Conservation (phyloP, 495 filamentous ascomycete species). For the Aspergillus kassunensis region DNA sequence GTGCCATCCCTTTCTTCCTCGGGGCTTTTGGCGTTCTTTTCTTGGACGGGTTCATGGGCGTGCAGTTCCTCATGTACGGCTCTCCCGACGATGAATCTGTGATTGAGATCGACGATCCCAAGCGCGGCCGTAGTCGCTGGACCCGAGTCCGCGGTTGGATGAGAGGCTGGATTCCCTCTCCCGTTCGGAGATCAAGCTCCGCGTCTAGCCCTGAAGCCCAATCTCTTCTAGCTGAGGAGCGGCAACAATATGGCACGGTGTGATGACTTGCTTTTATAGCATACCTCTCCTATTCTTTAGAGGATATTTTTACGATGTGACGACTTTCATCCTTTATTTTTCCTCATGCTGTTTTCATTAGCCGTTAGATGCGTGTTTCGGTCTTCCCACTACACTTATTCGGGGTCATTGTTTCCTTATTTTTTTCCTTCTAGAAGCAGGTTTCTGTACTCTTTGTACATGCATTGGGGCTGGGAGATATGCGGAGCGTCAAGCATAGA, state of each 20-base stretch:
- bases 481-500: too few species aligned
- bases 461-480: too few species aligned
- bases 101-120: slow-evolving; percentile 29
- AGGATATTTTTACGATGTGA: background rate
- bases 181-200: slow-evolving; percentile 14
- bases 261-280: slow-evolving; percentile 7
- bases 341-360: background rate
- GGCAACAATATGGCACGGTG: slow-evolving; percentile 36
- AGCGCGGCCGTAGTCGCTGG: slow-evolving; percentile 47
- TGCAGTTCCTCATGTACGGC: slow-evolving; percentile 62
- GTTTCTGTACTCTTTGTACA: background rate
- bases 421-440: background rate
- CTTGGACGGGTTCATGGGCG: slow-evolving; percentile 60
- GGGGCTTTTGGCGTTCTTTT: slow-evolving; percentile 66
- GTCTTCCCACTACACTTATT: too few species aligned
- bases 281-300: background rate
- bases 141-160: slow-evolving; percentile 60
- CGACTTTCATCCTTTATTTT: background rate
- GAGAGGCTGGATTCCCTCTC: slow-evolving; percentile 62
- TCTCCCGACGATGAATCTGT: slow-evolving; percentile 34
- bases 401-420: background rate
- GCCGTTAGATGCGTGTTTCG: background rate
- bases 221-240: slow-evolving; percentile 30
- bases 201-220: slow-evolving; percentile 24
- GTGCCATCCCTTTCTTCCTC: slow-evolving; percentile 65